phyloP scores from a whole-genome alignment of 1,139 yeast genomes.

The Meyerozyma guilliermondii region DNA sequence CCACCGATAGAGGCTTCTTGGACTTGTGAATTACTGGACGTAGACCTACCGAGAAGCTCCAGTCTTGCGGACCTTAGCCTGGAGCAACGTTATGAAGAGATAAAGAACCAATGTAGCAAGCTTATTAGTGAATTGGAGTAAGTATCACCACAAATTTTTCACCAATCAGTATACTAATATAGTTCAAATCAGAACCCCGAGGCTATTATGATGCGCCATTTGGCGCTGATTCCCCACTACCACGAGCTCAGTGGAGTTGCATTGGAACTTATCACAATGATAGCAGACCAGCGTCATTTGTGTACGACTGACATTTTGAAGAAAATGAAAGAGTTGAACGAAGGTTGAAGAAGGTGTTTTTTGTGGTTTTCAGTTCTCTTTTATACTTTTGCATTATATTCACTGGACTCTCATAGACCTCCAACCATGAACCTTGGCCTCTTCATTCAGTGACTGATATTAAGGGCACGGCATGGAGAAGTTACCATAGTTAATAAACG shows the following conservation, averaged over 20 bases:
- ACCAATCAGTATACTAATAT: not conserved
- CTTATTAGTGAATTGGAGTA: constrained; percentile 2
- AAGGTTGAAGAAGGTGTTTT: not conserved
- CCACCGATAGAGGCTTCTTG: not conserved
- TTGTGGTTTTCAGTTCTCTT: not conserved
- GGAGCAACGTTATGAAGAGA: constrained; percentile 1
- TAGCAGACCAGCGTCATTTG: constrained; percentile 44
- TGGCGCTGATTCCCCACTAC: constrained; percentile 38
- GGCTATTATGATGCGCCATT: constrained; percentile 38
- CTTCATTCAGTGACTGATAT: no score
- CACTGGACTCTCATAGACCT: no score
- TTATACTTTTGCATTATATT: not conserved
- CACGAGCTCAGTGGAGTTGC: constrained; percentile 50
- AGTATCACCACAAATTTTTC: not conserved
- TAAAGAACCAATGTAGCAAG: constrained; percentile 1
- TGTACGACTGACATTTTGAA: constrained; percentile 35
- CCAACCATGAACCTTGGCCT: no score
- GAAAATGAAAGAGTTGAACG: not conserved
- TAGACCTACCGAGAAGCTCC: not conserved
- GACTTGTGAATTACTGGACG: not conserved
- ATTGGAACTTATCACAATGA: constrained; percentile 42
- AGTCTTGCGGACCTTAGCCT: not conserved
- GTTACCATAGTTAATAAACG: no score
- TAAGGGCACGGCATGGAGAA: no score
- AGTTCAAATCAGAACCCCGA: constrained; percentile 12